phyloP scores from a whole-genome alignment of 495 filamentous ascomycete genomes.

The Jackrogersella minutella region DNA sequence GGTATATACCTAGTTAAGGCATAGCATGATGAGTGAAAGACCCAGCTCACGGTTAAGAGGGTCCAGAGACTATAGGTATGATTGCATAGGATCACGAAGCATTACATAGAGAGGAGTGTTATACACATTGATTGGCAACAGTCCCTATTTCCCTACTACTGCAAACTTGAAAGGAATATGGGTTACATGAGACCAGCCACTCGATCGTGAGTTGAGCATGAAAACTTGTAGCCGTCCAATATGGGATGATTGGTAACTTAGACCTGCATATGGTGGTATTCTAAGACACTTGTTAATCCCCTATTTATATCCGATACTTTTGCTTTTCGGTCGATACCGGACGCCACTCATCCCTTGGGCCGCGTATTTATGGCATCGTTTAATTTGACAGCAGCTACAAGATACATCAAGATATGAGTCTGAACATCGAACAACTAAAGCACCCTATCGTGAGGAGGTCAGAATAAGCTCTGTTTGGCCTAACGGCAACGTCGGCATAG shows the following conservation, averaged over 20 bases:
- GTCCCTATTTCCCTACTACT: background rate
- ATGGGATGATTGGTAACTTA: background rate
- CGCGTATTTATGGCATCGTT: background rate
- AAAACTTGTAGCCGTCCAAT: background rate
- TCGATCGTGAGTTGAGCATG: background rate
- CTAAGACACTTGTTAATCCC: background rate
- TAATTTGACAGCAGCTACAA: background rate
- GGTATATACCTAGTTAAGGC: slow-evolving; percentile 23
- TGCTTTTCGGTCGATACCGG: background rate
- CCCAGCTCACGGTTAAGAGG: slow-evolving; percentile 4
- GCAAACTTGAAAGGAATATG: background rate
- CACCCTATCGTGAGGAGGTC: background rate
- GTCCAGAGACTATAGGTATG: slow-evolving; percentile 2
- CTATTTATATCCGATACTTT: background rate
- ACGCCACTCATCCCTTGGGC: background rate
- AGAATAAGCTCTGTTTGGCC: background rate
- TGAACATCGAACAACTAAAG: too few species aligned
- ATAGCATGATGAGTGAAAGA: slow-evolving; percentile 23
- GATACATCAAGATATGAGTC: background rate
- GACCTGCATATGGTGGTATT: background rate
- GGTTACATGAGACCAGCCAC: background rate
- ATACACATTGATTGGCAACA: background rate
- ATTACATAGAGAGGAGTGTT: slow-evolving; percentile 25
- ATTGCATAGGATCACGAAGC: slow-evolving; percentile 5
- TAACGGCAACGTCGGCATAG: background rate